A percentile compares a stretch with the other conserved stretches of the same genome.
These are phyloP conservation scores for Pestalotiopsis sp. DNA, from an alignment of 2,329 filamentous ascomycete species.

Conservation along the genomic window DNA sequence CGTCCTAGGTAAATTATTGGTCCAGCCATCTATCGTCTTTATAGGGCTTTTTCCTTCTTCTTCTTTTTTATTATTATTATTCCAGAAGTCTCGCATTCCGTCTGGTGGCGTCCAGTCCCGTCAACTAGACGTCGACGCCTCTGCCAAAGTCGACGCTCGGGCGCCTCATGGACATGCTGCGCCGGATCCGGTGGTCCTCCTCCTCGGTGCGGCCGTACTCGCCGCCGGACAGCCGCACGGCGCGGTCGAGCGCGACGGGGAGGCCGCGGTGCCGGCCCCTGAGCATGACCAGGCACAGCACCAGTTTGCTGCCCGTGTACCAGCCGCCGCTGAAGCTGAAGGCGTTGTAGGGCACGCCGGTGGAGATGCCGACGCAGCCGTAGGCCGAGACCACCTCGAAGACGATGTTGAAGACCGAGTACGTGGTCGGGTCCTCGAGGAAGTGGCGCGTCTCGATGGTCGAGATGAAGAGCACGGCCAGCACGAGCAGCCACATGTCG, in stretches of 20 bases:
- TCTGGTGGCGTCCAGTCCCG: too few relatives aligned
- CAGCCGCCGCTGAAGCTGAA: slow-evolving; percentile 57
- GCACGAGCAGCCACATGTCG: slow-evolving; percentile 66
- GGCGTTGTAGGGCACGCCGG: slow-evolving; percentile 52
- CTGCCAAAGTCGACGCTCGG: slow-evolving; percentile 18
- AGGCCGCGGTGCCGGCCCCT: slow-evolving; percentile 57
- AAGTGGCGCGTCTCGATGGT: slow-evolving; percentile 61
- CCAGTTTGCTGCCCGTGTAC: slow-evolving; percentile 56
- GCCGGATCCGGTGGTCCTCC: slow-evolving; percentile 39
- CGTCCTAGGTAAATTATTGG: too few relatives aligned
- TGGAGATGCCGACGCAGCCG: slow-evolving; percentile 61
- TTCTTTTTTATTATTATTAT: too few relatives aligned
- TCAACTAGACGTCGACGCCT: too few relatives aligned
- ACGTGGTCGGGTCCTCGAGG: slow-evolving; percentile 48
- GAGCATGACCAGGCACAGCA: slow-evolving; percentile 58
- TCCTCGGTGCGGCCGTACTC: slow-evolving; percentile 39
- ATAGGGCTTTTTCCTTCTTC: too few relatives aligned
- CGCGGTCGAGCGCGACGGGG: slow-evolving; percentile 56
- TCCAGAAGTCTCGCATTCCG: too few relatives aligned
- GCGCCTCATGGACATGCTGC: slow-evolving; percentile 34
- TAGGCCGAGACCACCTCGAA: slow-evolving; percentile 61
- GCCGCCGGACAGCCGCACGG: slow-evolving; percentile 44
- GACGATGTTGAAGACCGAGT: slow-evolving; percentile 60
- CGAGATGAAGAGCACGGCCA: slow-evolving; percentile 60
- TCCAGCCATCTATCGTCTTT: too few relatives aligned